Percentiles rank a stretch among this genome's conserved stretches.
Conservation (phyloP, 2,329 filamentous ascomycete species). For the Alternaria sp. region DNA sequence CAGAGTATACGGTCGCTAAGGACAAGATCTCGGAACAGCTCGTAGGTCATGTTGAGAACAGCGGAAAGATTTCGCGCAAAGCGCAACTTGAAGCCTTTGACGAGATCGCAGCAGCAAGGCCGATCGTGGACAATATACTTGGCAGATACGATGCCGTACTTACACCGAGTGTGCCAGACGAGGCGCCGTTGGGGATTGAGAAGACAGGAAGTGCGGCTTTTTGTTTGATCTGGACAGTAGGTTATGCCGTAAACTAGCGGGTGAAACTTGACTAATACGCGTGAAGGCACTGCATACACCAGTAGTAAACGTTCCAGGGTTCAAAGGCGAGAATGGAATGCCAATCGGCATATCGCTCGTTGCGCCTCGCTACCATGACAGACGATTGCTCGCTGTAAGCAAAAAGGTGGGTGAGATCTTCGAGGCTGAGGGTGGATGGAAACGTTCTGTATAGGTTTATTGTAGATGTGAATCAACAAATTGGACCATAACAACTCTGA, state of each 20-base stretch:
- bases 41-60: slow-evolving; percentile 62
- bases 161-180: slow-evolving; percentile 67
- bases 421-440: slow-evolving; percentile 44
- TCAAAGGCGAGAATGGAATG: slow-evolving; percentile 64
- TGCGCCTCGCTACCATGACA: slow-evolving; percentile 48
- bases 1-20: slow-evolving; percentile 62
- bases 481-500: too few relatives aligned
- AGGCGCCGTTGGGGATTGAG: slow-evolving; percentile 64
- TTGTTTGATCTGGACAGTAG: slow-evolving; percentile 63
- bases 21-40: slow-evolving; percentile 59
- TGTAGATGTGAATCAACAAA: background rate
- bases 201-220: slow-evolving; percentile 66
- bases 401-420: slow-evolving; percentile 42
- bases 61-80: slow-evolving; percentile 53
- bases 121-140: slow-evolving; percentile 63
- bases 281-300: slow-evolving; percentile 63
- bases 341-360: slow-evolving; percentile 68
- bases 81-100: slow-evolving; percentile 66
- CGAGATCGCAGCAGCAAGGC: slow-evolving; percentile 62
- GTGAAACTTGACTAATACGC: background rate
- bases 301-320: slow-evolving; percentile 71
- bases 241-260: background rate
- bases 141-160: slow-evolving; percentile 64
- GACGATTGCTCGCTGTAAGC: slow-evolving; percentile 39
- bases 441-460: slow-evolving; percentile 8